Conservation (phyloP, 306 rosid genomes). For the Urtica urens region DNA sequence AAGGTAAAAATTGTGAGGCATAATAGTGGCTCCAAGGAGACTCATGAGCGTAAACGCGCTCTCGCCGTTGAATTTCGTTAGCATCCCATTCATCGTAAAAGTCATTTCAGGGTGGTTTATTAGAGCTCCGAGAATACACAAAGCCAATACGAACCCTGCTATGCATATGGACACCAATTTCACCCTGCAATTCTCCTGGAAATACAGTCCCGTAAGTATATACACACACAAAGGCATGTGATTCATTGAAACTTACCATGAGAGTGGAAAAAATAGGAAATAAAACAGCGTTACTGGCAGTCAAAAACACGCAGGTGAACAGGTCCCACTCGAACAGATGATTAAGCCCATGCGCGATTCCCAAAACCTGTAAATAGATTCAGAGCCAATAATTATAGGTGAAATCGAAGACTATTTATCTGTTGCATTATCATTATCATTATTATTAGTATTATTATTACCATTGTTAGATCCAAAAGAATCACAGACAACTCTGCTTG, state of each 20-base stretch:
- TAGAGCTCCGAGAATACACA: slow-evolving; percentile 51
- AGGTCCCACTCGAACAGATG: slow-evolving; percentile 90
- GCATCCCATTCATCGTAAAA: slow-evolving; percentile 49
- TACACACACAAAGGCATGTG: neutral
- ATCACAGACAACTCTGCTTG: slow-evolving; percentile 82
- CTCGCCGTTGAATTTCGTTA: slow-evolving; percentile 68
- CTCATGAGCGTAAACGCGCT: slow-evolving; percentile 81
- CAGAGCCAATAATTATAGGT: slow-evolving; percentile 19
- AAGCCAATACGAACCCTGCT: slow-evolving; percentile 51
- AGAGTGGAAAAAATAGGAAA: slow-evolving; percentile 53
- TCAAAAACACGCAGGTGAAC: slow-evolving; percentile 78
- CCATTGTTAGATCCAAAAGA: slow-evolving; percentile 82
- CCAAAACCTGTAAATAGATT: slow-evolving; percentile 64
- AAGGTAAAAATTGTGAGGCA: slow-evolving; percentile 92
- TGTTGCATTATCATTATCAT: neutral
- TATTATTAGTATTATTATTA: slow-evolving; percentile 24
- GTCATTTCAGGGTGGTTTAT: slow-evolving; percentile 60
- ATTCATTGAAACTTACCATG: slow-evolving; percentile 40
- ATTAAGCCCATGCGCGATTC: slow-evolving; percentile 83
- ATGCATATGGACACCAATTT: slow-evolving; percentile 39
- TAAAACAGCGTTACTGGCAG: slow-evolving; percentile 53
- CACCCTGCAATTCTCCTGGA: slow-evolving; percentile 55
- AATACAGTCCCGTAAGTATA: slow-evolving; percentile 14
- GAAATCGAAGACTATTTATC: no score
- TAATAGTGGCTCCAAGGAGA: slow-evolving; percentile 88